A percentile compares a stretch with the other conserved stretches of the same genome.
These are phyloP conservation scores for Geranomyces michiganensis DNA, from an alignment of 192 early-diverging fungal species.

Conservation along the genomic window DNA sequence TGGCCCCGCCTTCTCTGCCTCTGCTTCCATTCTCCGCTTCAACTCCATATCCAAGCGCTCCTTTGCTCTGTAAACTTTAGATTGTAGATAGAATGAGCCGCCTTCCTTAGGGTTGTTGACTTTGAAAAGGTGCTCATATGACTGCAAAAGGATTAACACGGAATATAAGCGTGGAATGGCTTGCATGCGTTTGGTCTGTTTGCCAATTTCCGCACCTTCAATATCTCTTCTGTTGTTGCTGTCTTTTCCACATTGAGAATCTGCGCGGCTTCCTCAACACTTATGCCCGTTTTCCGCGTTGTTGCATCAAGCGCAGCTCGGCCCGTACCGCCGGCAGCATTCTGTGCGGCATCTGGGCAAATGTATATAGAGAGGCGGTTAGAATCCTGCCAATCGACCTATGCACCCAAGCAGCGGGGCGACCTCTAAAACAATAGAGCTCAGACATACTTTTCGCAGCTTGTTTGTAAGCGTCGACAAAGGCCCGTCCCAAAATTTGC, in stretches of 20 bases:
- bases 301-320: constrained; percentile 24
- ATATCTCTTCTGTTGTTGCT: constrained; percentile 57
- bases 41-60: constrained; percentile 93
- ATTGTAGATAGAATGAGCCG: constrained; percentile 93
- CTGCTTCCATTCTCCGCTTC: constrained; percentile 49
- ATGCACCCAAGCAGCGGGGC: neutral
- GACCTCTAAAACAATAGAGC: neutral
- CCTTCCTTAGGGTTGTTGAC: constrained; percentile 83
- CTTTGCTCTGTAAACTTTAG: constrained; percentile 89
- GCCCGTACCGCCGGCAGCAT: constrained; percentile 28
- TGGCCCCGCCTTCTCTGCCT: constrained; percentile 28
- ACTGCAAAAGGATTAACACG: constrained; percentile 53
- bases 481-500: constrained; percentile 86
- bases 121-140: constrained; percentile 85
- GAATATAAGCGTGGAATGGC: neutral
- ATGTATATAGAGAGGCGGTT: neutral
- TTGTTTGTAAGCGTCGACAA: constrained; percentile 90
- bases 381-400: neutral
- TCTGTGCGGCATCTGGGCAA: constrained; percentile 22
- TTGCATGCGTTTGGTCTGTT: neutral
- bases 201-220: constrained; percentile 41
- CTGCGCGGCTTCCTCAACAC: constrained; percentile 86
- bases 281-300: constrained; percentile 74
- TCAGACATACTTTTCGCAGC: constrained; percentile 72
- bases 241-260: constrained; percentile 87